Conservation (phyloP, 2,329 filamentous ascomycete species). For the Talaromyces amestolkiae region DNA sequence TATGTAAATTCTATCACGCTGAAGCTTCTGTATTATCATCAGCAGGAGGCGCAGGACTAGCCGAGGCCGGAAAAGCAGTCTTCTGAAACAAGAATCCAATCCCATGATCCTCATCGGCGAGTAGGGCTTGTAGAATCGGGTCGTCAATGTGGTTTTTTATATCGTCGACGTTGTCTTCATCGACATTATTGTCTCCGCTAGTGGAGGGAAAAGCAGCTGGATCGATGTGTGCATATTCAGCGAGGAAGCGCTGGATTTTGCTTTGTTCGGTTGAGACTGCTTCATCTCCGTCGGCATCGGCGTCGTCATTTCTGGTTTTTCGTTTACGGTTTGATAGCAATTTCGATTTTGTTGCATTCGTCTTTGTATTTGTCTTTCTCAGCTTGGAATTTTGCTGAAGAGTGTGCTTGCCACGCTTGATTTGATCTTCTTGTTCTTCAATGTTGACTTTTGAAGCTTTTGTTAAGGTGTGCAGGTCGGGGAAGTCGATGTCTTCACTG, state of each 20-base stretch:
- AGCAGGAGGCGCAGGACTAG: neutral
- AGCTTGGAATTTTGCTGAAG: constrained; percentile 5
- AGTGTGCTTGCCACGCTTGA: constrained; percentile 25
- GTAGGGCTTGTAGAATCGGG: constrained; percentile 30
- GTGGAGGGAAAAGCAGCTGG: constrained; percentile 24
- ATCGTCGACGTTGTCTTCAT: neutral
- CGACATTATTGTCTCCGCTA: neutral
- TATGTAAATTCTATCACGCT: too few relatives aligned
- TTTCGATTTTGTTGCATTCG: neutral
- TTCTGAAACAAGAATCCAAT: constrained; percentile 44
- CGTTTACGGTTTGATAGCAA: neutral
- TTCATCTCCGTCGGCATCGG: constrained; percentile 17
- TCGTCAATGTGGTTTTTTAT: constrained; percentile 23
- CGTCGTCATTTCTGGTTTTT: constrained; percentile 10
- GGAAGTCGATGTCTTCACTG: constrained; percentile 26
- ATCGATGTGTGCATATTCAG: constrained; percentile 45
- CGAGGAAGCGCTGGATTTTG: constrained; percentile 43
- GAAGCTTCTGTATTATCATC: neutral
- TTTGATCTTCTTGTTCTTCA: constrained; percentile 34
- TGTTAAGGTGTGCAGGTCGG: constrained; percentile 33
- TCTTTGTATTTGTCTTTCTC: neutral
- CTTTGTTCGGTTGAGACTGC: constrained; percentile 13
- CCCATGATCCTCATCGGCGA: constrained; percentile 40
- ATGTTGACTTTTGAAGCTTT: constrained; percentile 43
- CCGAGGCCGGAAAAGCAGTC: constrained; percentile 21